Percentiles rank a stretch among this genome's conserved stretches.
Evolutionary conservation across 768 basidiomycete genomes (phyloP).

Genomic region (Lentinula sp.): DNA sequence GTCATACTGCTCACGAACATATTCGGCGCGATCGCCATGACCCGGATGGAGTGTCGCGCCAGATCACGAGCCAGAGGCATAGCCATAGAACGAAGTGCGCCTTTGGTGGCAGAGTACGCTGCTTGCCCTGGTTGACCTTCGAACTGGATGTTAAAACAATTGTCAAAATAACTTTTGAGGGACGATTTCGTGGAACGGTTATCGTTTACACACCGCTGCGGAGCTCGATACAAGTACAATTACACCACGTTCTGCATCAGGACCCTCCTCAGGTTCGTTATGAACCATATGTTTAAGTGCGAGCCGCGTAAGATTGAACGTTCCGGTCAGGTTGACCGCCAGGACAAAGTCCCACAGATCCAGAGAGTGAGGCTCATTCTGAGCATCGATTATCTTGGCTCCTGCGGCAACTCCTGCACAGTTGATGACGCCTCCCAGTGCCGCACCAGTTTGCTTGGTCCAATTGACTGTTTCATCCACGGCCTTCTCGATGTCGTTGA

Average conservation of each 20-base stretch:
- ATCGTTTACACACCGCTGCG: constrained; percentile 20
- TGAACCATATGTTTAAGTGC: constrained; percentile 25
- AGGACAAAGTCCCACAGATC: constrained; percentile 29
- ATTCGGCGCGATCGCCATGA: constrained; percentile 32
- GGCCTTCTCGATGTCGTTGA: constrained; percentile 21
- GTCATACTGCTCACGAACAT: constrained; percentile 31
- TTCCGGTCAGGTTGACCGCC: constrained; percentile 30
- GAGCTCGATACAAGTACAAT: constrained; percentile 29
- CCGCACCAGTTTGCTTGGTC: constrained; percentile 18
- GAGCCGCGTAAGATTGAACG: constrained; percentile 32
- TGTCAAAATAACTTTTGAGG: not conserved
- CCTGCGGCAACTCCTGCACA: constrained; percentile 29
- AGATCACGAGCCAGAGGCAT: constrained; percentile 36
- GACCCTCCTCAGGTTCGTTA: constrained; percentile 16
- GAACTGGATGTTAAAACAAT: constrained; percentile 15
- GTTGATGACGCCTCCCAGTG: constrained; percentile 31
- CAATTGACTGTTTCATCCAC: constrained; percentile 20
- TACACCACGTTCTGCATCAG: constrained; percentile 30
- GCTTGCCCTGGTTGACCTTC: constrained; percentile 33
- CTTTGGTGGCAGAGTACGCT: constrained; percentile 33
- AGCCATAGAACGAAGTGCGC: constrained; percentile 29
- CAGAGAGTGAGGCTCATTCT: constrained; percentile 24
- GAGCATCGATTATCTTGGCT: constrained; percentile 23
- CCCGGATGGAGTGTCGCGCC: constrained; percentile 26
- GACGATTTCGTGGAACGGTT: constrained; percentile 2